Base-by-base conservation (phyloP, 2,329 filamentous ascomycete species). In the Pestalotiopsis sp. region DNA sequence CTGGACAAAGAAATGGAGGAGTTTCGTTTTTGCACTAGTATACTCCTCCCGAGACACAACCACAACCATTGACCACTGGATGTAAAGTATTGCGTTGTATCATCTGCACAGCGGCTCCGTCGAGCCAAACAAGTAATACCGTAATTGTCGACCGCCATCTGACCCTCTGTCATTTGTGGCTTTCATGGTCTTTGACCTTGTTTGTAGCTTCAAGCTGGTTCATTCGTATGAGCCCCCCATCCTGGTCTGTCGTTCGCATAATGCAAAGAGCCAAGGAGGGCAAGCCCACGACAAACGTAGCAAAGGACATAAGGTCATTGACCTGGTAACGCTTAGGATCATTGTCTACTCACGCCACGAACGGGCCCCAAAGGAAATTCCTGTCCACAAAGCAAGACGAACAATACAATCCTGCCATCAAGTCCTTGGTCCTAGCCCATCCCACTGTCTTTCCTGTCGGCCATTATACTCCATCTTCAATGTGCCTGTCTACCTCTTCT, bases 11-110 rank as follows among this genome's bases (percentile, higher is more conserved):
- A 74, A 72, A 49, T 23, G 12, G 39, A 64, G 69, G 70, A 66
- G 69, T 69, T 67, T 64, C 69, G 72, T 71, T 70, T 74, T 70
- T 73, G 73, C 72, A 74, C 68, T 72, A 73, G 69, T 78, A 76
- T 78, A 80, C 76, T 62, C 38, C 17, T 81, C 80, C 81, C 80
- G 80, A 82, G 78, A 82, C 81, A 81, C 71, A 68, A 58, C 59
- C 69, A 69, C 57, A 71, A 67, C 70, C 69, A 71, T 58, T 39
- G 49, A 66, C 66, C 38, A 68, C 69, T 71, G 68, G 64, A 11
- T 12, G 31, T 62, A 62, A 23, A 62, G 59, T 31, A 62, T 62
- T 39, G 13, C 59, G 59, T 62, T 41, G 59, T 38, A 27, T 52
- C 39, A 20, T 64, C 23, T 59, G 65, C 45, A 39, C 49, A n/a